Conservation (phyloP, 2,329 filamentous ascomycete species). For the Botrytis squamosa region DNA sequence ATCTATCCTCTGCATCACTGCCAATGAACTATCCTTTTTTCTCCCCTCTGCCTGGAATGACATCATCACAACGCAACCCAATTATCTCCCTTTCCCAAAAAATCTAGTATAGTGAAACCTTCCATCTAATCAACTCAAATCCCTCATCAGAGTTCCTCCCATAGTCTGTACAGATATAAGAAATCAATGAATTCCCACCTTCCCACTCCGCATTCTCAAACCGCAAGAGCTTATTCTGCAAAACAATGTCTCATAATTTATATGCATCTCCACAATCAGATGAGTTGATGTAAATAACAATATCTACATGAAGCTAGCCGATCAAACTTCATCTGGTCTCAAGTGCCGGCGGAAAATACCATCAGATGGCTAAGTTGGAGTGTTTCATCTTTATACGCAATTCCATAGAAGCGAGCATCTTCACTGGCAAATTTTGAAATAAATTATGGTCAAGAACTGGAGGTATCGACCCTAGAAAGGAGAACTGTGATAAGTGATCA, state of each 20-base stretch:
- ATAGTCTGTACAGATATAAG: too few species aligned
- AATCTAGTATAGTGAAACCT: background rate
- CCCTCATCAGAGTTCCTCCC: too few species aligned
- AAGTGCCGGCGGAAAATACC: background rate
- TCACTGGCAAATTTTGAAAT: too few species aligned
- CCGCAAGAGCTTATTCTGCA: too few species aligned
- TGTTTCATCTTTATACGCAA: background rate
- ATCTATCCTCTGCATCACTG: constrained; percentile 48
- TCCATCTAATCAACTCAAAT: background rate
- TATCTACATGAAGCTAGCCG: rapidly evolving
- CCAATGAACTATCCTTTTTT: constrained; percentile 47
- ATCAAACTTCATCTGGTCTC: rapidly evolving
- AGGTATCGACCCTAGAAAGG: background rate
- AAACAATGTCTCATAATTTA: too few species aligned
- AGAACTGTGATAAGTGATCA: rapidly evolving
- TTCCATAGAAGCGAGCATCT: background rate
- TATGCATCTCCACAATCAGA: too few species aligned
- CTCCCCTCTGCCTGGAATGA: background rate
- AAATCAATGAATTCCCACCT: too few species aligned
- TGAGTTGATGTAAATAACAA: background rate
- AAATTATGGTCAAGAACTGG: too few species aligned
- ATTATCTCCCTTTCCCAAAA: background rate
- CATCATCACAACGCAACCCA: background rate
- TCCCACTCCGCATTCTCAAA: too few species aligned
- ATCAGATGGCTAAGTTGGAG: rapidly evolving